Conservation (phyloP, 805 yeast genomes). For the Lipomyces spencermartinsiae region DNA sequence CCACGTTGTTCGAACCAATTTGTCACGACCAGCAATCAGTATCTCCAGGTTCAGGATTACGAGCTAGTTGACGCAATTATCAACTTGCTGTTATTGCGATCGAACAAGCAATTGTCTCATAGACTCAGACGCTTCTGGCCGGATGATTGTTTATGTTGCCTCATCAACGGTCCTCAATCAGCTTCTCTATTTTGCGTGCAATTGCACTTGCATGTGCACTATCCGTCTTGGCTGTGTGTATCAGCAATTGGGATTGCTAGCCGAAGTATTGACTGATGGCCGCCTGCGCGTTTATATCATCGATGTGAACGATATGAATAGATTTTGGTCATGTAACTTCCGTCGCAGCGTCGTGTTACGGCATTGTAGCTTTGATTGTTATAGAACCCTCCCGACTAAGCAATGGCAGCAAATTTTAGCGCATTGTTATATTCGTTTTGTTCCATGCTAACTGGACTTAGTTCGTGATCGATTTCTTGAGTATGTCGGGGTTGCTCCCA, state of each 20-base stretch:
- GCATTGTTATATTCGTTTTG: not conserved
- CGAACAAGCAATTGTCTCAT: not conserved
- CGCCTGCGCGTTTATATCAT: not conserved
- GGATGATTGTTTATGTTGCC: not conserved
- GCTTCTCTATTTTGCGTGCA: not conserved
- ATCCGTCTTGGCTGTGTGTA: not conserved
- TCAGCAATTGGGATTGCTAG: not conserved
- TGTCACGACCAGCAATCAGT: not conserved
- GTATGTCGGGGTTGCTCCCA: constrained; percentile 24
- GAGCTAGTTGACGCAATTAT: not conserved
- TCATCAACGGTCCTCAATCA: not conserved
- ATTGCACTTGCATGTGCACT: not conserved
- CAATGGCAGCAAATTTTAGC: not conserved
- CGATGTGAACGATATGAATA: too few species aligned
- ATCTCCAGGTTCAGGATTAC: not conserved
- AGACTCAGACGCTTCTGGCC: not conserved
- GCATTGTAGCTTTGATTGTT: too few species aligned
- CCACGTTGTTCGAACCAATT: not conserved
- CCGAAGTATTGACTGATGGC: not conserved
- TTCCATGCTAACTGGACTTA: not conserved
- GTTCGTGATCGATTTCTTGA: constrained; percentile 47
- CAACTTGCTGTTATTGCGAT: not conserved
- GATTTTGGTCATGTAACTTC: too few species aligned
- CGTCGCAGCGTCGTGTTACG: too few species aligned
- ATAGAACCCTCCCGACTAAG: not conserved